phyloP scores from a whole-genome alignment of 192 early-diverging fungal species.

The Entomortierella beljakovae region DNA sequence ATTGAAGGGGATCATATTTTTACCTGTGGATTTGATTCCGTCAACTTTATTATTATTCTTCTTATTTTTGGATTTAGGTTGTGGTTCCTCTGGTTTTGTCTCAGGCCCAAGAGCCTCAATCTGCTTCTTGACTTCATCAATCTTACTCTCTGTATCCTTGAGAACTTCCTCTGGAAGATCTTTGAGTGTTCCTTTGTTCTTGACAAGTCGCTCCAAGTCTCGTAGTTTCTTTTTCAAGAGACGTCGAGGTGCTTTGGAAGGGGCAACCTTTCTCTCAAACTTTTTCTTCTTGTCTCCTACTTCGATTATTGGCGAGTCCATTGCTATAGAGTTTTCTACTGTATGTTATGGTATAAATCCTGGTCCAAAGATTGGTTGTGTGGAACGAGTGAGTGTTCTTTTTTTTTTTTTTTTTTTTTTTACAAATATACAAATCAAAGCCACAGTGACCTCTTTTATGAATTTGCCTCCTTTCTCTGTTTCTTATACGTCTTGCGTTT shows the following conservation, averaged over 20 bases:
- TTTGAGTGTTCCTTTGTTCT: constrained; percentile 39
- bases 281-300: constrained; percentile 19
- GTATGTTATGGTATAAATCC: background rate
- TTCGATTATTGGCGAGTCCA: constrained; percentile 1
- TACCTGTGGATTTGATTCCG: constrained; percentile 42
- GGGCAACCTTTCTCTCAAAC: constrained; percentile 24
- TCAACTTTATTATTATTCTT: background rate
- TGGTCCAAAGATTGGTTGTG: background rate
- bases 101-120: constrained; percentile 24
- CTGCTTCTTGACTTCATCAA: constrained; percentile 27
- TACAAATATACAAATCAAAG: no score
- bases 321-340: constrained; percentile 3
- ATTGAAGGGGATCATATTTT: background rate
- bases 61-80: background rate
- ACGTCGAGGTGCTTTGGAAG: constrained; percentile 45
- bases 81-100: background rate
- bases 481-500: no score
- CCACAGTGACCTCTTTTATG: no score
- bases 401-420: no score
- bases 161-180: constrained; percentile 36
- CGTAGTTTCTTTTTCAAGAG: constrained; percentile 39
- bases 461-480: no score
- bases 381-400: no score
- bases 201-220: constrained; percentile 38
- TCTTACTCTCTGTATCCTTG: constrained; percentile 33